Conservation (phyloP, 1,284 basidiomycete genomes). For the Lignosus rhinocerotis region DNA sequence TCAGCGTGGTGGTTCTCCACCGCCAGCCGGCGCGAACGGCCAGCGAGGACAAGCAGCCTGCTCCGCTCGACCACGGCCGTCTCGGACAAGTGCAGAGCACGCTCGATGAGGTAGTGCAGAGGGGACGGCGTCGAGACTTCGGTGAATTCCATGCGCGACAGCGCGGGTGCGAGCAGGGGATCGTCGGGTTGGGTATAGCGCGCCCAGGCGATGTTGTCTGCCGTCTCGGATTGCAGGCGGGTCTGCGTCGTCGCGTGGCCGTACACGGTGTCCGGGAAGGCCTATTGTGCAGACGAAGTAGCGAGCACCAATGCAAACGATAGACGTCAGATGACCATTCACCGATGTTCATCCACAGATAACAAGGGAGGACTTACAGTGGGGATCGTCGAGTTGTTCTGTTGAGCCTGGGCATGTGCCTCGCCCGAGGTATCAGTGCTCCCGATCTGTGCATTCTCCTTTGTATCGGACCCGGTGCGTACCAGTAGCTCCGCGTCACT, state of each 20-base stretch:
- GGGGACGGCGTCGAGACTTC: constrained; percentile 54
- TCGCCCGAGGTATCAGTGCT: constrained; percentile 32
- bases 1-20: constrained; percentile 66
- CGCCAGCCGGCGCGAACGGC: constrained; percentile 69
- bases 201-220: constrained; percentile 41
- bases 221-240: constrained; percentile 46
- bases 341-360: not conserved
- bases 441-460: constrained; percentile 21
- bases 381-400: constrained; percentile 43
- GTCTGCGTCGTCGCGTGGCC: constrained; percentile 41
- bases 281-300: constrained; percentile 13
- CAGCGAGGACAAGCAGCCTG: constrained; percentile 63
- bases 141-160: constrained; percentile 56
- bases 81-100: constrained; percentile 29
- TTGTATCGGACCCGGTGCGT: constrained; percentile 6
- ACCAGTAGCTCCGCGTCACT: constrained; percentile 36
- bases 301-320: too few relatives aligned
- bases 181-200: constrained; percentile 40
- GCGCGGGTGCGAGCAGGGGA: constrained; percentile 35
- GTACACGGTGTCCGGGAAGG: constrained; percentile 49
- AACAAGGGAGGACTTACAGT: constrained; percentile 38
- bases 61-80: constrained; percentile 27
- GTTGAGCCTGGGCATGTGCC: constrained; percentile 27
- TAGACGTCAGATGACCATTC: not conserved
- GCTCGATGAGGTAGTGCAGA: constrained; percentile 48